Evolutionary conservation across 768 basidiomycete genomes (phyloP).

Genomic region (Pleurotus salmoneostramineus): DNA sequence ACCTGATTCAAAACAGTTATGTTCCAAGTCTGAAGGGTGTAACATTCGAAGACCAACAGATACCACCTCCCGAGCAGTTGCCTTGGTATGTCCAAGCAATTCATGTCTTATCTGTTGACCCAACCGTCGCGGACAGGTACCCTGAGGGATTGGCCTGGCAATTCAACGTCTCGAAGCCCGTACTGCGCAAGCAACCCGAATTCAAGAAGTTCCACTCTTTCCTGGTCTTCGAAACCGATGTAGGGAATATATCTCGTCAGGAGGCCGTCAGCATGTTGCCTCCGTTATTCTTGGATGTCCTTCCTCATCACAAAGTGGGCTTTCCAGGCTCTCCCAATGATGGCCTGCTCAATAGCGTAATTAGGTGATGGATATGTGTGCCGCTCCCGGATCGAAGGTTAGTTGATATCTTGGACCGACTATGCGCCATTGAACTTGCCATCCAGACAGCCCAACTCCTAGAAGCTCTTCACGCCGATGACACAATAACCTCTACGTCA

Average conservation of each 20-base stretch:
- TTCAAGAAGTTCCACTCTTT: slow-evolving; percentile 96
- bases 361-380: slow-evolving; percentile 95
- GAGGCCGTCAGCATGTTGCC: slow-evolving; percentile 99
- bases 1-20: slow-evolving; percentile 71
- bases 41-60: slow-evolving; percentile 67
- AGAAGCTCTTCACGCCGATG: slow-evolving; percentile 87
- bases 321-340: not conserved
- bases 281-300: slow-evolving; percentile 90
- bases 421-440: not conserved
- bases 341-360: slow-evolving; percentile 6
- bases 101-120: slow-evolving; percentile 7
- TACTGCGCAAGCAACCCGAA: slow-evolving; percentile 80
- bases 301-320: slow-evolving; percentile 80
- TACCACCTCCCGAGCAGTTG: slow-evolving; percentile 80
- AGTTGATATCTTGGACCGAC: slow-evolving; percentile 4
- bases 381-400: slow-evolving; percentile 96
- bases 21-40: slow-evolving; percentile 73
- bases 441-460: slow-evolving; percentile 88
- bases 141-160: slow-evolving; percentile 96
- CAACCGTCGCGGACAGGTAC: slow-evolving; percentile 56
- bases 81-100: slow-evolving; percentile 57
- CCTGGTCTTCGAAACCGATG: slow-evolving; percentile 96
- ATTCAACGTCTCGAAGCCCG: slow-evolving; percentile 86
- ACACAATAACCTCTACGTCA: slow-evolving; percentile 56
- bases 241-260: slow-evolving; percentile 93